phyloP scores from a whole-genome alignment of 805 yeast genomes.

The Cyberlindnera sargentensis region DNA sequence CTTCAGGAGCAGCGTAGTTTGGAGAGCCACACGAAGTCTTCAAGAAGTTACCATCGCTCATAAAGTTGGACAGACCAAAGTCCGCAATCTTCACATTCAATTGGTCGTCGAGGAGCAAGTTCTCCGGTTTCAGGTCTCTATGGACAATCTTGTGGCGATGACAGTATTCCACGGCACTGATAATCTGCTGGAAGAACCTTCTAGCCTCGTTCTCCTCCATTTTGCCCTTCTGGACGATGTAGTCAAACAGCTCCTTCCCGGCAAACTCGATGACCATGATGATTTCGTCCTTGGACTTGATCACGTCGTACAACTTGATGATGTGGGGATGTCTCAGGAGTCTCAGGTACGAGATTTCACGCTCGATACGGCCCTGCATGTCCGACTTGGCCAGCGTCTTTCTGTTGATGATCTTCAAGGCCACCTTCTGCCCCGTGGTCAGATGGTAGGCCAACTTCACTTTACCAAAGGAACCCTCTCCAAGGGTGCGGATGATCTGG shows the following conservation, averaged over 20 bases:
- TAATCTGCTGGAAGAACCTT: constrained; percentile 91
- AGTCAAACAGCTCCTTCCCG: constrained; percentile 92
- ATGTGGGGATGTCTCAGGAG: constrained; percentile 92
- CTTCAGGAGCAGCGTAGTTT: constrained; percentile 97
- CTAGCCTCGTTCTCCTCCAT: constrained; percentile 91
- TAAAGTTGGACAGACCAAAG: constrained; percentile 88
- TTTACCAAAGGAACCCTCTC: constrained; percentile 96
- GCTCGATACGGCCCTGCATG: constrained; percentile 94
- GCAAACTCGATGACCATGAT: constrained; percentile 97
- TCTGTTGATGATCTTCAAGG: constrained; percentile 85
- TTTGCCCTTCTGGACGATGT: constrained; percentile 88
- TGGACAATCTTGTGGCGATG: constrained; percentile 96
- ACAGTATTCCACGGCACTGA: constrained; percentile 94
- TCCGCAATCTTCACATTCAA: constrained; percentile 93
- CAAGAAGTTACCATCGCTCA: constrained; percentile 95
- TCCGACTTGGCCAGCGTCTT: constrained; percentile 90
- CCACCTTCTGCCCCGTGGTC: constrained; percentile 88
- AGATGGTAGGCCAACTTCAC: constrained; percentile 88
- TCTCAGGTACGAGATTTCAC: constrained; percentile 87
- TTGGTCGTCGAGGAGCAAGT: constrained; percentile 79
- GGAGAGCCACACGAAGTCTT: constrained; percentile 97
- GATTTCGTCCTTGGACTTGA: constrained; percentile 90
- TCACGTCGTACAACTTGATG: constrained; percentile 90
- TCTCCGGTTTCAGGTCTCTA: constrained; percentile 94
- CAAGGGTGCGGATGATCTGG: constrained; percentile 86